These are phyloP conservation scores for Cercospora canescens DNA, from an alignment of 2,329 filamentous ascomycete species.

Conservation along the genomic window DNA sequence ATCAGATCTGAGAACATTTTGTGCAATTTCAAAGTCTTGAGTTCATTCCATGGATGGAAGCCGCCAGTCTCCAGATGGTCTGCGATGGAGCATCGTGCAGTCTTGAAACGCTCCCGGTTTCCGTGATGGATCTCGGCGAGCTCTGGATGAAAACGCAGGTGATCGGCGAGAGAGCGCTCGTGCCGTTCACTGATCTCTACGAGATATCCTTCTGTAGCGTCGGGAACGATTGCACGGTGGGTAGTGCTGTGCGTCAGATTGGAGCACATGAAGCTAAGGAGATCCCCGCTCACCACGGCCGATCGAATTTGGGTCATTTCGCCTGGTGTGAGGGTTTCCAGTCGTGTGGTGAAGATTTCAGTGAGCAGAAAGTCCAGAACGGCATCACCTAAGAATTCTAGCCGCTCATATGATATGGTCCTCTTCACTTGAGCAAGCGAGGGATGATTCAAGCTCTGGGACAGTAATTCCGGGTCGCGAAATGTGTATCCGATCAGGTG, in stretches of 20 bases:
- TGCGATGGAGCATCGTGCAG: neutral
- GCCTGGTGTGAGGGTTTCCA: neutral
- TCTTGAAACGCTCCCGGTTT: neutral
- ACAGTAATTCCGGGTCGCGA: neutral
- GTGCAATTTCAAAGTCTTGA: neutral
- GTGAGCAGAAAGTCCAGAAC: neutral
- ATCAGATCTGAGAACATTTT: slow-evolving; percentile 86
- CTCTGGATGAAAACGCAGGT: neutral
- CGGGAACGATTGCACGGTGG: too few relatives aligned
- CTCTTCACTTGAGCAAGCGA: neutral
- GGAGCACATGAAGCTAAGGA: neutral
- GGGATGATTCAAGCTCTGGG: neutral
- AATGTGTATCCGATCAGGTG: too few relatives aligned
- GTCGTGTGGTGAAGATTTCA: neutral
- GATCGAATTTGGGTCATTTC: neutral
- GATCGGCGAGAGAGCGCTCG: neutral
- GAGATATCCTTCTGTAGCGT: neutral
- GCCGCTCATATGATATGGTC: neutral
- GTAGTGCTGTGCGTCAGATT: neutral
- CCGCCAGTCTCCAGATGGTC: neutral
- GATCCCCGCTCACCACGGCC: neutral
- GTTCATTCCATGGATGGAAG: neutral
- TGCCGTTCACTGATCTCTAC: neutral
- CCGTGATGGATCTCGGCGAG: neutral
- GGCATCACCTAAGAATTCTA: neutral